Conservation (phyloP, 1,139 yeast genomes). For the Geotrichum reessii region DNA sequence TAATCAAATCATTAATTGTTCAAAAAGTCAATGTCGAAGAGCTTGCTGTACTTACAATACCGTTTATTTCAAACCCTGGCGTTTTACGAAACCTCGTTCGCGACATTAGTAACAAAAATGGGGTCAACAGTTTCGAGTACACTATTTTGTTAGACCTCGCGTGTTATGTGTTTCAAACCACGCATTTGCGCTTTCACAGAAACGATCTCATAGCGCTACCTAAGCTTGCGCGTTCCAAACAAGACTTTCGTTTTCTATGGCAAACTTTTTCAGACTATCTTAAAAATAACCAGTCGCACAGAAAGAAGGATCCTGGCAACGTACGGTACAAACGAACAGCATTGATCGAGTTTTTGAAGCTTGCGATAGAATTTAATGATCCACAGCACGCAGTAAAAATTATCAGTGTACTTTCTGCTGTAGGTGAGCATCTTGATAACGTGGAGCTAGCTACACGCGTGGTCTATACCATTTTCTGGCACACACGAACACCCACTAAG, state of each 20-base stretch:
- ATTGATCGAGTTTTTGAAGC: neutral
- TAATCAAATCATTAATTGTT: slow-evolving; percentile 6
- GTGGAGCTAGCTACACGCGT: neutral
- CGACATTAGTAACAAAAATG: neutral
- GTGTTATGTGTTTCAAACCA: neutral
- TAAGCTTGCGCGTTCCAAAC: slow-evolving; percentile 8
- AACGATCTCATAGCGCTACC: slow-evolving; percentile 12
- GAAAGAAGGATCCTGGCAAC: neutral
- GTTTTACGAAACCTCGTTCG: slow-evolving; percentile 7
- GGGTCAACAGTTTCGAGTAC: neutral
- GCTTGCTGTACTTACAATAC: neutral
- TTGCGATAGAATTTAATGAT: neutral
- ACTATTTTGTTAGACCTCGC: neutral
- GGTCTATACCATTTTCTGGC: neutral
- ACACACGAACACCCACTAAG: neutral
- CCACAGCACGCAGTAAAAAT: neutral
- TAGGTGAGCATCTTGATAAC: neutral
- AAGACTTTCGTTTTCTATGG: slow-evolving; percentile 2
- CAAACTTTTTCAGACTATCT: slow-evolving; percentile 4
- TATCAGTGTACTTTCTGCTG: neutral
- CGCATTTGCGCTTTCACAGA: neutral
- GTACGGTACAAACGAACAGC: neutral
- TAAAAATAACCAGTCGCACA: neutral
- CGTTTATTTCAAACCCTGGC: slow-evolving; percentile 1
- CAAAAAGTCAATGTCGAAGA: neutral